Evolutionary conservation across 1,139 yeast species (phyloP), one percentile per base, ranked within the genome.

Genomic region (Geotrichum klebahnii): DNA sequence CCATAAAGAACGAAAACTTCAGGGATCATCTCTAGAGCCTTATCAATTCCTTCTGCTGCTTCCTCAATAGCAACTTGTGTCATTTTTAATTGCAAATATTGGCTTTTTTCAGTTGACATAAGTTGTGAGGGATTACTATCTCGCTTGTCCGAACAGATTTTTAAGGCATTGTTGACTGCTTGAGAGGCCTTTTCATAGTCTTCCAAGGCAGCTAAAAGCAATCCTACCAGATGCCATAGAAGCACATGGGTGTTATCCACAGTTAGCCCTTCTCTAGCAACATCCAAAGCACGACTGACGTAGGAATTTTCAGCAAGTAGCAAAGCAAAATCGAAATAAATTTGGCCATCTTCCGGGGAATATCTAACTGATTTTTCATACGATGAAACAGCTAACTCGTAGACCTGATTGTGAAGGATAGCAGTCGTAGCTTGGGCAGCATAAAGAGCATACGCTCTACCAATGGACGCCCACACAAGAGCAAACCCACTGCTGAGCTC

Each of bases 1-100:
- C 79, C 77, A 60, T 76, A 84, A 17, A 83, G 66, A 14, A 74
- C 75, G 59, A 88, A 83, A 9, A 86, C 76, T 46, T 81, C 89
- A 1, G 86, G 78, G 23, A 89, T 67, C 45, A 73, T 72, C 46
- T 83, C 89, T 58, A 87, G 66, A 2, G 89, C 81, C 45, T 77
- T 78, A 28, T 75, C 74, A 0, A 77, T 70, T 2, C 89, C 92
- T 52, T 81, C 73, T 9, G 77, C 69, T 5, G 80, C 76, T 61
- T 87, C 94, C 53, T 81, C 70, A 14, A 88, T 72, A 2, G 90
- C 82, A 46, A 88, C 68, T 58, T 84, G 89, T 0, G 96, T 83
- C 66, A 85, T 73, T 60, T 85, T 85, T 61, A 88, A 71, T 62
- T 86, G 88, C 26, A 88, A 64, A 78, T 54, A 60, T 79, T 82